Base-by-base conservation (phyloP, 1,139 yeast species). In the Blastobotrys serpentis region DNA sequence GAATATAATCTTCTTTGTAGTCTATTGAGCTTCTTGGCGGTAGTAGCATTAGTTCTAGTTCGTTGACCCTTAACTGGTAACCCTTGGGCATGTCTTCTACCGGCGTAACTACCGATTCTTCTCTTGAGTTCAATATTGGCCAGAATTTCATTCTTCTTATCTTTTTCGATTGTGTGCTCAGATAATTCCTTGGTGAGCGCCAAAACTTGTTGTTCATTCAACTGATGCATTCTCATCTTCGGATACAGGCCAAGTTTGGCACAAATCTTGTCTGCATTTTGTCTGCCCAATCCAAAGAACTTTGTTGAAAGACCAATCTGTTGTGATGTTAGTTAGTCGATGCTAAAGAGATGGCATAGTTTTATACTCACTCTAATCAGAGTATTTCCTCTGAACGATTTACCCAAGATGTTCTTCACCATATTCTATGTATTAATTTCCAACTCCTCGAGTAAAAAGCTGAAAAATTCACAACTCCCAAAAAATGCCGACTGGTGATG, bases 201-300 rank as follows among this genome's bases (percentile, higher is more conserved):
- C 78, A 92, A 78, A 44, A 89, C 78, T 61, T 89, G 95, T 42
- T 90, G 87, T 68, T 92, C 98, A 25, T 85, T 75, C 42, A 92
- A 77, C 68, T 92, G 95, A 66, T 87, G 92, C 87, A 92, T 85
- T 69, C 95, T 81, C 95, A 90, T 89, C 65, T 79, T 76, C 36
- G 98, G 98, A 64, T 90, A 92, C 50, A 92, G 78, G 7, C 96
- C 96, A 21, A 92, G 80, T 64, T 82, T 86, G 41, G 98, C 84
- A 67, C 97, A 88, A 48, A 94, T 74, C 61, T 75, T 74, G 55
- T 79, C 80, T 1, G 97, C 92, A n/a, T 86, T 81, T 48, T 73
- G 69, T 51, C 73, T 71, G 3, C 98, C 97, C 38, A 92, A 75
- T 37, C 98, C 98, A 65, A 87, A 90, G 56, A 92, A 84, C 53